These are phyloP conservation scores for Umbelopsis isabellina DNA, from an alignment of 192 early-diverging fungal species.

Conservation along the genomic window DNA sequence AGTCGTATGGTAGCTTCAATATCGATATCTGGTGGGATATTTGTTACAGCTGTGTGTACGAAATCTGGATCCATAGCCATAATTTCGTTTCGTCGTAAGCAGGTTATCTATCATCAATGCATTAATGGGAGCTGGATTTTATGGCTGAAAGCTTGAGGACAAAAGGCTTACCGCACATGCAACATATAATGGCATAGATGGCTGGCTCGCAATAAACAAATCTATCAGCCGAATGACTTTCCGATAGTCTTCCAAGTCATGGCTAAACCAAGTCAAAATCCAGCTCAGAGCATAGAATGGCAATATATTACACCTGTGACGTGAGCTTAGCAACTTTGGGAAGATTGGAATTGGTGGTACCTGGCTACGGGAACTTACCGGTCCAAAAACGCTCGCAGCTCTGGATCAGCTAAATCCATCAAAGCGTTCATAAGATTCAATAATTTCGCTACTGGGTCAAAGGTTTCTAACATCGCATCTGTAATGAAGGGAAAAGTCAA, in stretches of 20 bases:
- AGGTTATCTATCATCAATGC: conserved; percentile 40
- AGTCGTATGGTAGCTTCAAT: conserved; percentile 46
- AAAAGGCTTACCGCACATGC: conserved; percentile 50
- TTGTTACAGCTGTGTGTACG: conserved; percentile 54
- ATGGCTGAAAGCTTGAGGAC: neutral
- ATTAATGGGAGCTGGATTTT: neutral
- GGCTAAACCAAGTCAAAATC: conserved; percentile 78
- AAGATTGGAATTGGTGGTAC: neutral
- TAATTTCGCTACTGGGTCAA: conserved; percentile 54
- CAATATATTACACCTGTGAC: conserved; percentile 44
- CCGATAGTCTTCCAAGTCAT: conserved; percentile 58
- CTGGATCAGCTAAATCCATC: conserved; percentile 52
- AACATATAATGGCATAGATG: conserved; percentile 66
- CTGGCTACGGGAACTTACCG: conserved; percentile 26
- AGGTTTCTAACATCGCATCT: conserved; percentile 59
- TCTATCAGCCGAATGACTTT: conserved; percentile 64
- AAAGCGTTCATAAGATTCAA: conserved; percentile 50
- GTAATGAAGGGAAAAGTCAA: conserved; percentile 30
- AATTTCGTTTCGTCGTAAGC: conserved; percentile 45
- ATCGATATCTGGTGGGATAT: conserved; percentile 53
- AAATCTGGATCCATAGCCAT: conserved; percentile 49
- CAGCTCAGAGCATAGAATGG: conserved; percentile 74
- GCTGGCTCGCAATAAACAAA: conserved; percentile 60
- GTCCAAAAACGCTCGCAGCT: conserved; percentile 48
- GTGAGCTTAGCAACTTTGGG: neutral